phyloP scores from a whole-genome alignment of 192 early-diverging fungal genomes.

The Backusella mclennaniae region DNA sequence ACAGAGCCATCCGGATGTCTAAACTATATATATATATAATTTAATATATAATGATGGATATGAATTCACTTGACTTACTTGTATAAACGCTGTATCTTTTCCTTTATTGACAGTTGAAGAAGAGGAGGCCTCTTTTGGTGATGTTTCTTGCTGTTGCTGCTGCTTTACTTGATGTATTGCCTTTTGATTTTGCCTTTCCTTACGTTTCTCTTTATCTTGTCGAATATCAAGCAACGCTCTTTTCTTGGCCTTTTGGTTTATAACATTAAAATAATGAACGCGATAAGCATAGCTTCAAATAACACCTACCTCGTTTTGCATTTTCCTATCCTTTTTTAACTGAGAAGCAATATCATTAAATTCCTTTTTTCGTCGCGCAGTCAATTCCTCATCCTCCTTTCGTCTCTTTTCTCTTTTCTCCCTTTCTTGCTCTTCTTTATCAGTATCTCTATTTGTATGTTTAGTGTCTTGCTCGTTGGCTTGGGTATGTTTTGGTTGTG shows the following conservation, averaged over 20 bases:
- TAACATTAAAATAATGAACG: background rate
- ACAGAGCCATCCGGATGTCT: slow-evolving; percentile 5
- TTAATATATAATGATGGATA: background rate
- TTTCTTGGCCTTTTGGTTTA: background rate
- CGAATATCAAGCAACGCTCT: slow-evolving; percentile 6
- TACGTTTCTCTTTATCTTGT: slow-evolving; percentile 1
- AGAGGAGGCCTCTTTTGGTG: background rate
- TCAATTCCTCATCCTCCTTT: slow-evolving; percentile 2
- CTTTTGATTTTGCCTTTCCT: background rate
- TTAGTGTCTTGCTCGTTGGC: background rate
- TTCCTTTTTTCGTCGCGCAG: background rate
- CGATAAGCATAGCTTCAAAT: background rate
- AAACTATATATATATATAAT: background rate
- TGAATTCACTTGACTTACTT: background rate
- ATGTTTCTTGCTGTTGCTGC: background rate
- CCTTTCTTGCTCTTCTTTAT: background rate
- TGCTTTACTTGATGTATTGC: background rate
- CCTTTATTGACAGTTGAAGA: background rate
- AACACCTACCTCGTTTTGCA: background rate
- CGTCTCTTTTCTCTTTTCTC: background rate
- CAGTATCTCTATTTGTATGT: background rate
- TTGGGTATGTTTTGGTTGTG: background rate
- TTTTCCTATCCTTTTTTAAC: background rate
- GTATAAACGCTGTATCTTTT: background rate
- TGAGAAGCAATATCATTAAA: background rate